phyloP scores from a whole-genome alignment of 139 green algal genomes.

The Chlorokybus atmophyticus region DNA sequence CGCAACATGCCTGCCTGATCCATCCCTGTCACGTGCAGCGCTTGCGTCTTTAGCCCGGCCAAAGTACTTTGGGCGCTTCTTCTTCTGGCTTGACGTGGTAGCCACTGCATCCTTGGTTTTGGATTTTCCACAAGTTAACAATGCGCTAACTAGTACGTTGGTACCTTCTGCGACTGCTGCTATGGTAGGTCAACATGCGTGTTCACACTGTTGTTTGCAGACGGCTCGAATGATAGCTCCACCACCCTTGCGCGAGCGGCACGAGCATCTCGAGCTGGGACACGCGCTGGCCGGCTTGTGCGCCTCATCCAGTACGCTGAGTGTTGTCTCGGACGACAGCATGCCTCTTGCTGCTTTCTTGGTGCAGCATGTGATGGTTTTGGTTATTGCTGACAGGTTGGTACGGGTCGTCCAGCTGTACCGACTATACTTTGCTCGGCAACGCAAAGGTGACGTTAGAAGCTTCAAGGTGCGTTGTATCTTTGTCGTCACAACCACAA shows the following conservation, averaged over 20 bases:
- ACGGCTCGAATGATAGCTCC: neutral
- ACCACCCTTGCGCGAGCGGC: slow-evolving; percentile 15
- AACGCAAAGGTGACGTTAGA: too few relatives aligned
- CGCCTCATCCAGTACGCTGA: slow-evolving; percentile 50
- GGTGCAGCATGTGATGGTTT: neutral
- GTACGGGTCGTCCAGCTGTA: slow-evolving; percentile 58
- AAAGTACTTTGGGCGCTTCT: slow-evolving; percentile 72
- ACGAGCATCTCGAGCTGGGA: slow-evolving; percentile 22
- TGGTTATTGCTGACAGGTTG: too few relatives aligned
- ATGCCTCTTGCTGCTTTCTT: neutral
- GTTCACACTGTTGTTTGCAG: neutral
- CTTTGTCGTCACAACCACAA: neutral
- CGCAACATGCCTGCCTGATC: neutral
- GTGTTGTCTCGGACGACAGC: neutral
- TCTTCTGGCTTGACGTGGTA: slow-evolving; percentile 78
- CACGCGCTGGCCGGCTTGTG: slow-evolving; percentile 29
- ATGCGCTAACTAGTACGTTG: slow-evolving; percentile 3
- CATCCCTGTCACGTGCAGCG: neutral
- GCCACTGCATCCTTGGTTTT: slow-evolving; percentile 53
- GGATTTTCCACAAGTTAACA: slow-evolving; percentile 40
- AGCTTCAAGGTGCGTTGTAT: slow-evolving; percentile 39
- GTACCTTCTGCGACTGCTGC: neutral
- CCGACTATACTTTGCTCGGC: too few relatives aligned
- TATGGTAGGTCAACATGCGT: neutral
- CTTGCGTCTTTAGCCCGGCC: slow-evolving; percentile 25